Conservation (phyloP, 306 rosid species). For the Casuarina glauca region DNA sequence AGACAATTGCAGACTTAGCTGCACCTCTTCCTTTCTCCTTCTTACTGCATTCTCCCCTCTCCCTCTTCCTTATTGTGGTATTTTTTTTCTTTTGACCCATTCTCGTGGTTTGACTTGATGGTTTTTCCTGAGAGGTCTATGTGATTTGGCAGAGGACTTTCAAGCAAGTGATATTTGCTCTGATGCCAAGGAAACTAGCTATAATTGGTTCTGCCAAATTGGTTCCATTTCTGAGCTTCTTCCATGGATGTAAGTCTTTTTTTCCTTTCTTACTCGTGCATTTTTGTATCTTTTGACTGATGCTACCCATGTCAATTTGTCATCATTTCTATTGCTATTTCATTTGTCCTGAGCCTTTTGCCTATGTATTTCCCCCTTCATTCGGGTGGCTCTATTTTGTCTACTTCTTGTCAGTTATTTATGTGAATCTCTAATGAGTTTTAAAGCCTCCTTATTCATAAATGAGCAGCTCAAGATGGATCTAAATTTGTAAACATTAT, state of each 20-base stretch:
- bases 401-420: constrained; percentile 6
- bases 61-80: background rate
- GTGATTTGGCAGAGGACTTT: constrained; percentile 62
- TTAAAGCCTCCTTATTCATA: background rate
- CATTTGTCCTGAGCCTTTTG: constrained; percentile 5
- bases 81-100: background rate
- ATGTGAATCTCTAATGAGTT: background rate
- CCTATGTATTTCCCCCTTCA: background rate
- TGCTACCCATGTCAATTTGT: background rate
- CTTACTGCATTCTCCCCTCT: background rate
- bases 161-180: constrained; percentile 54
- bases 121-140: constrained; percentile 22
- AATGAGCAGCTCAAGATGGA: background rate
- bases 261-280: constrained; percentile 20
- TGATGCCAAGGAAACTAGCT: constrained; percentile 94
- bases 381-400: background rate
- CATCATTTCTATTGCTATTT: constrained; percentile 3
- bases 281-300: background rate
- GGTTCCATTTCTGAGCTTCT: constrained; percentile 95
- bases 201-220: constrained; percentile 91
- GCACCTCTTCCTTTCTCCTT: background rate
- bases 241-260: constrained; percentile 84
- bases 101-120: constrained; percentile 4
- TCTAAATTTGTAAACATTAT: background rate
- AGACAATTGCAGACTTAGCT: background rate